Evolutionary conservation across 768 basidiomycete genomes (phyloP).

Genomic region (Podaxis pistillaris): DNA sequence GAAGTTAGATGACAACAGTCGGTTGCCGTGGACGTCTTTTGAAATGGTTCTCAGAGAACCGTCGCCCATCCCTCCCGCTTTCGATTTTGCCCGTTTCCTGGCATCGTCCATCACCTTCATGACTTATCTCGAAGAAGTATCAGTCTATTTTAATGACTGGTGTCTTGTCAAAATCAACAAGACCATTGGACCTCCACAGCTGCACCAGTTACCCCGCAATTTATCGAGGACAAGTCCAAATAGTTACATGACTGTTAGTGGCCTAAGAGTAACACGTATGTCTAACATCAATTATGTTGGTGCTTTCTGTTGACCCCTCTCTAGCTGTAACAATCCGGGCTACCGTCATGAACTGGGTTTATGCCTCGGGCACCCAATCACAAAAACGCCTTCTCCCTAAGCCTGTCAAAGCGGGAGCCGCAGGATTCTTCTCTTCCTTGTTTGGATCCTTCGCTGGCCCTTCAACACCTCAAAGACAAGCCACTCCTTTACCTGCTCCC

Average conservation of each 20-base stretch:
- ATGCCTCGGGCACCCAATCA: slow-evolving; percentile 55
- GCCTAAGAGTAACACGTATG: slow-evolving; percentile 65
- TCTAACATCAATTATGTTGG: not conserved
- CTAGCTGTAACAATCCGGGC: slow-evolving; percentile 77
- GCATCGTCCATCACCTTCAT: slow-evolving; percentile 94
- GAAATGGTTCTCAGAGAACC: slow-evolving; percentile 86
- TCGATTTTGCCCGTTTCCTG: slow-evolving; percentile 89
- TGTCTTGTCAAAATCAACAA: slow-evolving; percentile 69
- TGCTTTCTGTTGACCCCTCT: slow-evolving; percentile 5
- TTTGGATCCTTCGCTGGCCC: slow-evolving; percentile 36
- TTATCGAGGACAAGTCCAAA: slow-evolving; percentile 55
- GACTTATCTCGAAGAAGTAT: slow-evolving; percentile 70
- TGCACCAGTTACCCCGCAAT: slow-evolving; percentile 51
- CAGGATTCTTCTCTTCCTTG: slow-evolving; percentile 51
- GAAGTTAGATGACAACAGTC: slow-evolving; percentile 41
- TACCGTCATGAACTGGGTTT: slow-evolving; percentile 79
- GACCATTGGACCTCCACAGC: slow-evolving; percentile 48
- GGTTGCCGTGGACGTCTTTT: slow-evolving; percentile 77
- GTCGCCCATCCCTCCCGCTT: slow-evolving; percentile 72
- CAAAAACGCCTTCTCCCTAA: slow-evolving; percentile 41
- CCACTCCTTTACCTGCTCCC: slow-evolving; percentile 28
- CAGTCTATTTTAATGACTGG: slow-evolving; percentile 80
- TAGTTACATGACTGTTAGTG: slow-evolving; percentile 66
- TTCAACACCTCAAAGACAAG: slow-evolving; percentile 34
- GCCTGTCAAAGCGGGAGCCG: slow-evolving; percentile 29